Evolutionary conservation across 345 rosid species (phyloP).

Genomic region (Carallia pectinifolia): DNA sequence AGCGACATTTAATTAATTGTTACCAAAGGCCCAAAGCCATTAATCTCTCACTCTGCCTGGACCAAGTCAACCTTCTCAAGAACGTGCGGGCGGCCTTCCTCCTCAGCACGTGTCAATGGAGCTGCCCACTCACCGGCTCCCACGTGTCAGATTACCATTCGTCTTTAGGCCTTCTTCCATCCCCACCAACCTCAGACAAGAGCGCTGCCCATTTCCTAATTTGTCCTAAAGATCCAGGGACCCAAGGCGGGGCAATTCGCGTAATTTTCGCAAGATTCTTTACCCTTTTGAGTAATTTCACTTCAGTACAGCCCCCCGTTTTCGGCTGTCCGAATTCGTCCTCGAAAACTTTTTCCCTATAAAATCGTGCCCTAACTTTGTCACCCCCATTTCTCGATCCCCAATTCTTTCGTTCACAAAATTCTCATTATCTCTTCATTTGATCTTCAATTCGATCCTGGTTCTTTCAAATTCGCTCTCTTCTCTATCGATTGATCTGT

Average conservation of each 20-base stretch:
- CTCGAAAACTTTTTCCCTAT: neutral
- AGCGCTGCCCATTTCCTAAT: neutral
- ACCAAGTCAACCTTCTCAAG: too few species aligned
- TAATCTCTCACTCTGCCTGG: too few species aligned
- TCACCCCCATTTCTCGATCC: conserved; percentile 2
- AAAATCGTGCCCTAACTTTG: conserved; percentile 15
- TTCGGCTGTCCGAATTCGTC: conserved; percentile 8
- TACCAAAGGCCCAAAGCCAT: too few species aligned
- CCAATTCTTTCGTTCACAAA: neutral
- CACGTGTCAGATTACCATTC: too few species aligned
- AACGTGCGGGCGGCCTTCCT: too few species aligned
- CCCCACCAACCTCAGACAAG: neutral
- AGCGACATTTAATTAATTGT: too few species aligned
- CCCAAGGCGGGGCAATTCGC: conserved; percentile 13
- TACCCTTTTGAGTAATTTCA: conserved; percentile 18
- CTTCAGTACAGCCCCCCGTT: neutral
- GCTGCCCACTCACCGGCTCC: too few species aligned
- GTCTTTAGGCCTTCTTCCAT: neutral
- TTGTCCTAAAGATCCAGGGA: conserved; percentile 9
- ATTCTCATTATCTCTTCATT: neutral
- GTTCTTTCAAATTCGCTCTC: conserved; percentile 8
- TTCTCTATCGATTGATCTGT: conserved; percentile 19
- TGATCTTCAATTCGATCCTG: neutral
- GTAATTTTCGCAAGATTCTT: conserved; percentile 20
- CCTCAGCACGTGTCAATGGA: too few species aligned